These are phyloP conservation scores for Wickerhamiella lipophila DNA, from an alignment of 805 yeast genomes.

Conservation along the genomic window DNA sequence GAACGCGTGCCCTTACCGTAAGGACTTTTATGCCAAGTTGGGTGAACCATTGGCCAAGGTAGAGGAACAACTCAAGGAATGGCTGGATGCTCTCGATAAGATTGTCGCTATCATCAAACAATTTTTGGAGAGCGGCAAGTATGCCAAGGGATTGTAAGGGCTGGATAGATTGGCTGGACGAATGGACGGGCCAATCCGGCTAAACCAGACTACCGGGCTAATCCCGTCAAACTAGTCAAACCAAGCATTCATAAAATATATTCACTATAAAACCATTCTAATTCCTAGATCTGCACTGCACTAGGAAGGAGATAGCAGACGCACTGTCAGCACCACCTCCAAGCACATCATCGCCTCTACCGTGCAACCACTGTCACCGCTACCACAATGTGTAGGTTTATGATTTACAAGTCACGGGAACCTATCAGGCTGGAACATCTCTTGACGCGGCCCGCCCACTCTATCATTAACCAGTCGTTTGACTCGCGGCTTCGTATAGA, in stretches of 20 bases:
- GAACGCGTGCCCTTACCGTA: constrained; percentile 90
- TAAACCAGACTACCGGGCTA: no score
- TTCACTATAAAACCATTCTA: no score
- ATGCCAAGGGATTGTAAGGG: constrained; percentile 69
- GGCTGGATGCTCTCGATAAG: constrained; percentile 67
- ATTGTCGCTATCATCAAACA: constrained; percentile 62
- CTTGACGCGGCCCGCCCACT: constrained; percentile 89
- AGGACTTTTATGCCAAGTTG: constrained; percentile 68
- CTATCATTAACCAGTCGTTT: constrained; percentile 90
- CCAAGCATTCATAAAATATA: no score
- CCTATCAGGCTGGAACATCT: constrained; percentile 76
- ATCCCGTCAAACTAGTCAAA: no score
- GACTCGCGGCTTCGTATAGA: constrained; percentile 83
- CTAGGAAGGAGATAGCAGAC: not conserved
- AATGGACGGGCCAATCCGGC: no score
- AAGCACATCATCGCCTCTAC: not conserved
- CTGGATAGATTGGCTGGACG: no score
- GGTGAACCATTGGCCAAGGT: constrained; percentile 51
- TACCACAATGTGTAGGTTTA: constrained; percentile 68
- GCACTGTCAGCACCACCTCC: not conserved
- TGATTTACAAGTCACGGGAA: constrained; percentile 84
- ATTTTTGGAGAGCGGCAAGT: constrained; percentile 67
- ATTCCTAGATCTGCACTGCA: no score
- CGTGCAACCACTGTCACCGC: not conserved
- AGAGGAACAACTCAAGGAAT: constrained; percentile 45